Conservation (phyloP, 1,284 basidiomycete species). For the Sporisorium iseilematis-ciliati region DNA sequence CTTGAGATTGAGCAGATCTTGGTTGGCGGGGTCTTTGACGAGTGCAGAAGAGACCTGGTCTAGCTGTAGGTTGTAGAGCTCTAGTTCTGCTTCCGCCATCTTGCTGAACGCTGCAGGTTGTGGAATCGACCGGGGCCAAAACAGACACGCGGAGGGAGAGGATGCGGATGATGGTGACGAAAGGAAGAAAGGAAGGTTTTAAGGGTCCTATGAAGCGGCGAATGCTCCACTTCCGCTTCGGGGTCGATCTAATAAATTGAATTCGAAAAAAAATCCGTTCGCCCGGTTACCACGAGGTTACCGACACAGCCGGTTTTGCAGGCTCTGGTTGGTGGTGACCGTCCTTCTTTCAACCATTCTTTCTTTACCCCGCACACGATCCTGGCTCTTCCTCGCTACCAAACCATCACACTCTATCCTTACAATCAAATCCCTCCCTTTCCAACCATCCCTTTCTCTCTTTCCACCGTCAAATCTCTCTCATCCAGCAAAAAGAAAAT, state of each 20-base stretch:
- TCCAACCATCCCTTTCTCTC: no score
- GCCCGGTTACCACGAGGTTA: slow-evolving; percentile 8
- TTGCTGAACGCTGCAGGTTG: background rate
- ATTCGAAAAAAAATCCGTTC: background rate
- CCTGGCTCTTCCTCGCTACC: no score
- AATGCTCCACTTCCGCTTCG: background rate
- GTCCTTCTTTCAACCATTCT: background rate
- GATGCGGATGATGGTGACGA: background rate
- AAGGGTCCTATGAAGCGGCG: no score
- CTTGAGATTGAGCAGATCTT: slow-evolving; percentile 78
- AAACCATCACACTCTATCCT: no score
- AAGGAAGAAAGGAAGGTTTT: no score
- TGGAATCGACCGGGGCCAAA: no score
- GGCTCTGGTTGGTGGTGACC: background rate
- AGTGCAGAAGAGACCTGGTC: slow-evolving; percentile 90
- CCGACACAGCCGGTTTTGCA: background rate
- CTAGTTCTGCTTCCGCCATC: slow-evolving; percentile 28
- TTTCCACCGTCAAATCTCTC: no score
- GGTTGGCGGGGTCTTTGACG: slow-evolving; percentile 82
- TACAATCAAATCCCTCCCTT: no score
- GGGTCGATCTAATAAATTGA: background rate
- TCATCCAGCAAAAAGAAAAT: background rate
- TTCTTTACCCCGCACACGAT: slow-evolving; percentile 3
- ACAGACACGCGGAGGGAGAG: no score
- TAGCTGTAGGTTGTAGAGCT: slow-evolving; percentile 71